Percentiles rank a stretch among this genome's conserved stretches.
These are phyloP conservation scores for Naganishia liquefaciens DNA, from an alignment of 1,284 basidiomycete species.

Conservation along the genomic window DNA sequence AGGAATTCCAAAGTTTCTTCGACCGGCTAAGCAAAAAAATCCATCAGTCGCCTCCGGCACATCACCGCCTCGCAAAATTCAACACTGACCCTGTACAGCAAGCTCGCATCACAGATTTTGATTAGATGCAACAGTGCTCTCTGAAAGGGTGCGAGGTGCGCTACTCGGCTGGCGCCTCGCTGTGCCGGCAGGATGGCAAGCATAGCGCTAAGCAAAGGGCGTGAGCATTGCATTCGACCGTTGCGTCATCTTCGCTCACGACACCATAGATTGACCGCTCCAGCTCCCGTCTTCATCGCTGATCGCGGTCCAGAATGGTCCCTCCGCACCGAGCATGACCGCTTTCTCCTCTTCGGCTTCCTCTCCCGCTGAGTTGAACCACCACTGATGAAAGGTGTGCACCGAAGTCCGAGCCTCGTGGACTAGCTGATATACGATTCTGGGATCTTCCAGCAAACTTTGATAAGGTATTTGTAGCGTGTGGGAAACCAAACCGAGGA, in stretches of 20 bases:
- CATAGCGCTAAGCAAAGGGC: slow-evolving; percentile 2
- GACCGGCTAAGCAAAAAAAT: background rate
- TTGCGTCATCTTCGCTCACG: background rate
- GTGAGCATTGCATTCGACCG: background rate
- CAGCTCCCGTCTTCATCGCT: slow-evolving; percentile 12
- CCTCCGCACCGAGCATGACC: background rate
- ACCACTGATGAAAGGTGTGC: slow-evolving; percentile 3
- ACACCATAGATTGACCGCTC: slow-evolving; percentile 2
- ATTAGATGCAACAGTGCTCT: slow-evolving; percentile 11
- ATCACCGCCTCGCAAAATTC: background rate
- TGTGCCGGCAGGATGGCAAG: slow-evolving; percentile 1
- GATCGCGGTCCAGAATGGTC: background rate
- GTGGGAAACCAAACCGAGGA: slow-evolving; percentile 12
- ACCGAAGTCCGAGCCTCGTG: slow-evolving; percentile 15
- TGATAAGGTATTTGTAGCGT: slow-evolving; percentile 4
- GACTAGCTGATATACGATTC: background rate
- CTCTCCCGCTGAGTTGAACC: background rate
- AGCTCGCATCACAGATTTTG: slow-evolving; percentile 1
- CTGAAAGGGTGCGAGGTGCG: slow-evolving; percentile 14
- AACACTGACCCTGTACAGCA: background rate
- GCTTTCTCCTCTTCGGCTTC: slow-evolving; percentile 8
- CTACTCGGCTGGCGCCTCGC: background rate
- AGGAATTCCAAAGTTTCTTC: slow-evolving; percentile 14
- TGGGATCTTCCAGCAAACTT: slow-evolving; percentile 4
- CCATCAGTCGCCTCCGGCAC: background rate